Percentiles rank a stretch among this genome's conserved stretches.
phyloP scores from a whole-genome alignment of 768 basidiomycete species.

The Auricularia heimuer region DNA sequence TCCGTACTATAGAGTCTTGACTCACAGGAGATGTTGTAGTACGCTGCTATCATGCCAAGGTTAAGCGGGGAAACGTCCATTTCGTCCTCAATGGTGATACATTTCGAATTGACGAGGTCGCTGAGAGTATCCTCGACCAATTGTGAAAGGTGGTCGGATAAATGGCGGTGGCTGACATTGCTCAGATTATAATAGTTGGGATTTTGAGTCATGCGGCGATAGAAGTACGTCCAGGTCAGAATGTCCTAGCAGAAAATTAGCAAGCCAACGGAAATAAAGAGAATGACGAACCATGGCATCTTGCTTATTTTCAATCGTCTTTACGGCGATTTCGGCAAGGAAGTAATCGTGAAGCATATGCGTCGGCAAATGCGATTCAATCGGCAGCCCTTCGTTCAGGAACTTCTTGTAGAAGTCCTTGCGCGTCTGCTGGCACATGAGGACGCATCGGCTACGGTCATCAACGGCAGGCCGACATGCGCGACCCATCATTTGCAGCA shows the following conservation, averaged over 20 bases:
- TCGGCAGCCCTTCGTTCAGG: slow-evolving; percentile 91
- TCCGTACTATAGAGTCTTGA: slow-evolving; percentile 9
- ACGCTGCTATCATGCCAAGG: slow-evolving; percentile 96
- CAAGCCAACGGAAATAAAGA: slow-evolving; percentile 4
- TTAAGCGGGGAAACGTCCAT: slow-evolving; percentile 90
- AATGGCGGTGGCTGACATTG: slow-evolving; percentile 90
- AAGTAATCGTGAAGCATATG: slow-evolving; percentile 93
- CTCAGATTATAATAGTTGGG: slow-evolving; percentile 92
- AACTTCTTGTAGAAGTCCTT: slow-evolving; percentile 99
- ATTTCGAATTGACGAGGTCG: slow-evolving; percentile 90
- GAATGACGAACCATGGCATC: slow-evolving; percentile 65
- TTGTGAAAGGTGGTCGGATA: slow-evolving; percentile 93
- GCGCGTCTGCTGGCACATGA: slow-evolving; percentile 95
- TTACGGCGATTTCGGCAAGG: slow-evolving; percentile 95
- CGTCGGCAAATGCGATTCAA: slow-evolving; percentile 89
- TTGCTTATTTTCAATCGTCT: slow-evolving; percentile 99
- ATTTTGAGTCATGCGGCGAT: slow-evolving; percentile 94
- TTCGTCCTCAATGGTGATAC: slow-evolving; percentile 89
- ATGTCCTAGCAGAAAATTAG: slow-evolving; percentile 53
- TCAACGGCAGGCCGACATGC: slow-evolving; percentile 89
- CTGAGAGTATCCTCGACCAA: slow-evolving; percentile 87
- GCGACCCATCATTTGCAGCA: slow-evolving; percentile 98
- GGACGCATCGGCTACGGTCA: slow-evolving; percentile 81
- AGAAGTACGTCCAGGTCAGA: slow-evolving; percentile 97
- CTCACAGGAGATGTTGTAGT: slow-evolving; percentile 88